Conservation (phyloP, 768 basidiomycete genomes). For the Pleurotus ostreatus region DNA sequence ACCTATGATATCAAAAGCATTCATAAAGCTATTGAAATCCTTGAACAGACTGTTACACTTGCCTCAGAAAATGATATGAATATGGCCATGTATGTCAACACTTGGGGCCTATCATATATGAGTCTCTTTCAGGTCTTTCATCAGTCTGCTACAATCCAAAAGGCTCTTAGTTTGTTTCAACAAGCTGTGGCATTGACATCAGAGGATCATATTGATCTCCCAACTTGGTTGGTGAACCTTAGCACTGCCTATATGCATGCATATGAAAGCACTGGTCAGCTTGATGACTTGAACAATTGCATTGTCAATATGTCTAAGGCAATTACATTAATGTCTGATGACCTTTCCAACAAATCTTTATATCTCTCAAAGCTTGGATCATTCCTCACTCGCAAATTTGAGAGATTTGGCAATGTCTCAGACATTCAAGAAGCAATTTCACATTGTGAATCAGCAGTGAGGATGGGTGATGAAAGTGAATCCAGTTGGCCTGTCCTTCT, state of each 20-base stretch:
- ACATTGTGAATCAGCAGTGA: constrained; percentile 3
- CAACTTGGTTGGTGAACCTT: constrained; percentile 14
- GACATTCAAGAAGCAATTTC: constrained; percentile 11
- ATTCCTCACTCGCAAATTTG: constrained; percentile 1
- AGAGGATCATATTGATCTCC: constrained; percentile 9
- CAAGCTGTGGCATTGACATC: constrained; percentile 11
- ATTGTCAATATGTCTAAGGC: not conserved
- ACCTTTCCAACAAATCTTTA: not conserved
- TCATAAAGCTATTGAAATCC: constrained; percentile 5
- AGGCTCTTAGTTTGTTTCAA: constrained; percentile 10
- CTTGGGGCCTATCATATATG: constrained; percentile 7
- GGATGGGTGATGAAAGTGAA: not conserved
- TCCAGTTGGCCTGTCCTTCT: constrained; percentile 1
- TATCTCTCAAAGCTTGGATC: constrained; percentile 9
- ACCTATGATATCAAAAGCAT: constrained; percentile 7
- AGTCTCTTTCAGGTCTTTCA: constrained; percentile 6
- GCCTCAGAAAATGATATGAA: constrained; percentile 3
- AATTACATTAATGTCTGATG: not conserved
- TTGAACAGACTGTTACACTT: constrained; percentile 3
- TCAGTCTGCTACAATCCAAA: constrained; percentile 11
- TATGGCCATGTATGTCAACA: constrained; percentile 3
- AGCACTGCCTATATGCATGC: constrained; percentile 16
- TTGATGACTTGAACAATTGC: constrained; percentile 13
- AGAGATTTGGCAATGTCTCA: constrained; percentile 2
- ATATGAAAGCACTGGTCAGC: constrained; percentile 17